Evolutionary conservation across 164 flowering plant genomes (phyloP).

Genomic region (Nymphaea colorata): DNA sequence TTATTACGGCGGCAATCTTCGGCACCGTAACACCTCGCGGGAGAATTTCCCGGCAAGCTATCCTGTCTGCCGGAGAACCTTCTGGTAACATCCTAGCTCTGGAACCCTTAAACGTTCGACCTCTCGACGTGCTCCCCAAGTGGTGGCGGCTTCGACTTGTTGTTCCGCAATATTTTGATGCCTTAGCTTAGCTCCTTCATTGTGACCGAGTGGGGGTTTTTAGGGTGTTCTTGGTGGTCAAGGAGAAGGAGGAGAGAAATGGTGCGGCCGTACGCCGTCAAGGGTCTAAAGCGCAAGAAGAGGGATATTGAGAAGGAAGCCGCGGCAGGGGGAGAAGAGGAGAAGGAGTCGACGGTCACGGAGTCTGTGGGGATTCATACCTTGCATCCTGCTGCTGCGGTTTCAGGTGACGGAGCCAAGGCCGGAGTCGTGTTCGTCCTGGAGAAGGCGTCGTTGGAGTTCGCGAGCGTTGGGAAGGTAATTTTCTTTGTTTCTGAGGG

Average conservation of each 20-base stretch:
- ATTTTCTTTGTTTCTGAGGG: not conserved
- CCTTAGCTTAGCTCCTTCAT: not conserved
- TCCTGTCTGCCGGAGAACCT: no score
- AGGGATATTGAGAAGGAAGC: constrained; percentile 12
- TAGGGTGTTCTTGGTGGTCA: not conserved
- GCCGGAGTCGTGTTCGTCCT: constrained; percentile 60
- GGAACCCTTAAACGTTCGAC: not conserved
- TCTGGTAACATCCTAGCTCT: not conserved
- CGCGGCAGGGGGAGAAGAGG: constrained; percentile 9
- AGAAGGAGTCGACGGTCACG: constrained; percentile 3
- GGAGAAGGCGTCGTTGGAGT: constrained; percentile 78
- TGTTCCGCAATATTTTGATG: not conserved
- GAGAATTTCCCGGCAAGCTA: no score
- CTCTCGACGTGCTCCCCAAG: not conserved
- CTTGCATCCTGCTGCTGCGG: constrained; percentile 46
- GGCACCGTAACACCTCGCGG: not conserved
- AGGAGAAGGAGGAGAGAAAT: constrained; percentile 7
- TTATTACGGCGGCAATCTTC: not conserved
- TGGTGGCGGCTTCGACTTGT: not conserved
- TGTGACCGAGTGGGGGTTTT: not conserved
- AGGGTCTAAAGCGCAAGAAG: constrained; percentile 43
- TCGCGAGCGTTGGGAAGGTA: constrained; percentile 91
- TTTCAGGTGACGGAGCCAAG: constrained; percentile 15
- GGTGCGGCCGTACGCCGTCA: constrained; percentile 31
- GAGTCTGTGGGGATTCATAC: constrained; percentile 15